These are phyloP conservation scores for Neopestalotiopsis rosae DNA, from an alignment of 2,329 filamentous ascomycete species.

Conservation along the genomic window DNA sequence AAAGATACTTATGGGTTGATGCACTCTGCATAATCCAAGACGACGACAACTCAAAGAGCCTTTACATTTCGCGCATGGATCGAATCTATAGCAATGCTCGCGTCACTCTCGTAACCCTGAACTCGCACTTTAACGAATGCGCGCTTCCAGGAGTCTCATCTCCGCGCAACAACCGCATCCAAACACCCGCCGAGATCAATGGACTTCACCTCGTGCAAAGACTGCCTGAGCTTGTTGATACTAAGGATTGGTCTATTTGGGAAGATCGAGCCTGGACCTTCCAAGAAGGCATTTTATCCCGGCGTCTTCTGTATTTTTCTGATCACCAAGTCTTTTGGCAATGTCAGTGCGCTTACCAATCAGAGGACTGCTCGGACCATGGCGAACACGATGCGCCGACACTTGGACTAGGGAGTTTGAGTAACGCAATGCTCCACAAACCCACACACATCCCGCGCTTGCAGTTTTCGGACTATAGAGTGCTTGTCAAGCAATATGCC, in stretches of 20 bases:
- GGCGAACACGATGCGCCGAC: background rate
- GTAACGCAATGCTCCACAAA: too few species aligned
- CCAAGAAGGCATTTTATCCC: background rate
- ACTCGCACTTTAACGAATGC: background rate
- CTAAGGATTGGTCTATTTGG: background rate
- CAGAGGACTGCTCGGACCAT: background rate
- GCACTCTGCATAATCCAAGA: background rate
- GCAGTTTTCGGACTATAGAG: background rate
- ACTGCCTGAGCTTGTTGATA: background rate
- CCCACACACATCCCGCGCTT: too few species aligned
- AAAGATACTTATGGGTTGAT: background rate
- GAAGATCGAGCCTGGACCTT: background rate
- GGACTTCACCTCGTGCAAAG: background rate
- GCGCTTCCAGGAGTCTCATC: background rate
- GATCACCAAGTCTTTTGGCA: background rate
- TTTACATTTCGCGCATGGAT: background rate
- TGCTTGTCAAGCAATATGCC: background rate
- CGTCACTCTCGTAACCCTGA: background rate
- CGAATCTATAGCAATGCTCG: slow-evolving; percentile 1
- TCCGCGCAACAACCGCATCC: background rate
- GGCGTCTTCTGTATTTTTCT: background rate
- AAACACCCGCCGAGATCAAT: background rate
- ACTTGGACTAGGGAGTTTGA: background rate
- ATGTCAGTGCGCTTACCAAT: background rate
- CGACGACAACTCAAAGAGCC: background rate